Base-by-base conservation (phyloP, 257 asterid species). In the Paraleonurus japonicus region DNA sequence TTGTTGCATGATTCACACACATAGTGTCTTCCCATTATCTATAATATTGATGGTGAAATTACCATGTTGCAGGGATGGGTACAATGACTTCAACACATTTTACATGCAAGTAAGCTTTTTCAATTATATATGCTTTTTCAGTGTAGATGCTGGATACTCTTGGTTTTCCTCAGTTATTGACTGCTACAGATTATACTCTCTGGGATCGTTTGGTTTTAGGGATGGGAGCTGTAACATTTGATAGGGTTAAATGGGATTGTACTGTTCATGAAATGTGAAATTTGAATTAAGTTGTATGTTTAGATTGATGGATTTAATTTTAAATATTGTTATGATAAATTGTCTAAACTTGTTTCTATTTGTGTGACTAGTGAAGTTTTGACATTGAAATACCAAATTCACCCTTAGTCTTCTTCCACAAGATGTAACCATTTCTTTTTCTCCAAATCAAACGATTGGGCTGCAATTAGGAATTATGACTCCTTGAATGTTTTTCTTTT, bases 11-110 rank as follows among this genome's bases (percentile, higher is more conserved):
- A 71, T 75, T 48, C 28, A 26, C 35, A 50, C 35, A 58, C 47
- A 67, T 48, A 28, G 72, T 41, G 17, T 67, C 60, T 65, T 51
- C 17, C 24, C 45, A 35, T 53, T 64, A 59, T 48, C 57, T 45
- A 9, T 60, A 17, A 58, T 83, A 20, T 53, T 83, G 69, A 89
- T 75, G 65, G 72, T 77, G 68, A 61, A 67, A 48, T 75, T 75
- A 47, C 54, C 70, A n/a, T 88, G 76, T 79, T 80, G 89, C 98
- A 95, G 99, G 95, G 98, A 95, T 69, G 99, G 99, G 50, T 95
- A 95, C 92, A 95, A 95, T 50, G 99, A 95, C 89, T 95, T 95
- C 92, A 95, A 95, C 76, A 95, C 99, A 35, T 95, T 95, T 85
- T 95, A 95, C 82, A 88, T 95, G 95, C 99, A 95, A 84, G 99